phyloP scores from a whole-genome alignment of 2,329 filamentous ascomycete genomes.

The Endoconidiophora laricicola region DNA sequence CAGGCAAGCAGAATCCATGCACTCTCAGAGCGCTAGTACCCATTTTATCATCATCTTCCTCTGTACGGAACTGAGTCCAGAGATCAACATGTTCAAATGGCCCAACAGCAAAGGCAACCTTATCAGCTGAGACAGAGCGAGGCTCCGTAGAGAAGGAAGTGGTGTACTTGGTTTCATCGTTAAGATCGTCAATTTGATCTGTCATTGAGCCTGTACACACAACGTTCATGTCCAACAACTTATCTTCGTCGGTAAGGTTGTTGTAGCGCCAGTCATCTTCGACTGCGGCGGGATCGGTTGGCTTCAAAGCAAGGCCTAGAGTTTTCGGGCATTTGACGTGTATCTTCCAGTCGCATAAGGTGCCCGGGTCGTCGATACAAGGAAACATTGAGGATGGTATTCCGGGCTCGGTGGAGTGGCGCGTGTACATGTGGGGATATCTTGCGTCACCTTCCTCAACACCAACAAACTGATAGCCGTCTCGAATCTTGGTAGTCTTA shows the following conservation, averaged over 20 bases:
- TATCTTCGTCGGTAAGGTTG: conserved; percentile 55
- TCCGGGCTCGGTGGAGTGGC: conserved; percentile 61
- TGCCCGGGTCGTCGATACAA: conserved; percentile 72
- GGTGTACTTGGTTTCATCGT: conserved; percentile 68
- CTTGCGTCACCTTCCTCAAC: conserved; percentile 61
- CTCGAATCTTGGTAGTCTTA: conserved; percentile 53
- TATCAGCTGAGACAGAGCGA: conserved; percentile 63
- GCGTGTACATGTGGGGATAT: conserved; percentile 85
- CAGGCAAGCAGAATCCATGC: conserved; percentile 79
- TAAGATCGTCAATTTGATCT: conserved; percentile 63
- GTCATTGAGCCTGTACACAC: conserved; percentile 80
- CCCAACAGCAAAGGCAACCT: conserved; percentile 84
- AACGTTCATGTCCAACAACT: conserved; percentile 72
- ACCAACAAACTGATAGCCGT: conserved; percentile 85
- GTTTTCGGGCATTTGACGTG: conserved; percentile 75
- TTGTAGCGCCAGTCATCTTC: conserved; percentile 19
- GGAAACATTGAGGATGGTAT: conserved; percentile 79
- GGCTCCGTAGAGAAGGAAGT: conserved; percentile 61
- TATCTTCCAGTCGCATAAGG: conserved; percentile 74
- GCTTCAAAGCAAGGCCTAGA: conserved; percentile 53
- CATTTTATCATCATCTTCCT: conserved; percentile 81
- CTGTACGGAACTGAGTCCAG: conserved; percentile 67
- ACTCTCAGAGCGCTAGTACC: conserved; percentile 77
- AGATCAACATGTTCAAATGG: conserved; percentile 91
- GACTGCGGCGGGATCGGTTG: conserved; percentile 19